A percentile compares a stretch with the other conserved stretches of the same genome.
Conservation (phyloP, 2,329 filamentous ascomycete species). For the Rhinocladiella similis region DNA sequence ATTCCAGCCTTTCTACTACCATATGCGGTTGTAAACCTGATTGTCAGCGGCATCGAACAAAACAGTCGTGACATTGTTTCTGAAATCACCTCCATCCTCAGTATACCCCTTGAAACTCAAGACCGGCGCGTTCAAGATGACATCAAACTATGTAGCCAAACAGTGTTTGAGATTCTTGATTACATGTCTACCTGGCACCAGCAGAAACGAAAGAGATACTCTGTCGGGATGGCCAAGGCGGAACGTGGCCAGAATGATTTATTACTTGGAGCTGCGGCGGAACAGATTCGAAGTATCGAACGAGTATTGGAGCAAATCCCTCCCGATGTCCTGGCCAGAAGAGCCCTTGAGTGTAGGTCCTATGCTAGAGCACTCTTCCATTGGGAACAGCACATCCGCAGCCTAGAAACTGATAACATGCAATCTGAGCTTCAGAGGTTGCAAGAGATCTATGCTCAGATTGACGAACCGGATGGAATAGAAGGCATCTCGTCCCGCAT, state of each 20-base stretch:
- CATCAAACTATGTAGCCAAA: conserved; percentile 85
- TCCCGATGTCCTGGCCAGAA: conserved; percentile 71
- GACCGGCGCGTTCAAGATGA: conserved; percentile 64
- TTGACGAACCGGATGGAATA: conserved; percentile 95
- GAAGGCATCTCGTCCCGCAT: conserved; percentile 91
- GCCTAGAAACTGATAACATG: conserved; percentile 48
- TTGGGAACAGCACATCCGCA: conserved; percentile 84
- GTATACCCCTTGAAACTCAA: conserved; percentile 60
- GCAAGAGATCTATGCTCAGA: conserved; percentile 93
- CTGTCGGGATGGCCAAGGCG: conserved; percentile 7
- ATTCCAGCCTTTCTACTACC: conserved; percentile 88
- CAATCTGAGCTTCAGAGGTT: conserved; percentile 70
- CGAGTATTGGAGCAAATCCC: conserved; percentile 69
- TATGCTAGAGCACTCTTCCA: conserved; percentile 91
- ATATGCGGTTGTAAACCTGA: conserved; percentile 79
- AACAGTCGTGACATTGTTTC: conserved; percentile 64
- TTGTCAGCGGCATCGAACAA: conserved; percentile 68
- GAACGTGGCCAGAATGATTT: conserved; percentile 24
- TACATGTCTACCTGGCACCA: conserved; percentile 91
- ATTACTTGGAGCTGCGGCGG: conserved; percentile 23
- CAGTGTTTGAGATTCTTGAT: conserved; percentile 85
- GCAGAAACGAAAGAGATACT: conserved; percentile 61
- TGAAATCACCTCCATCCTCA: conserved; percentile 75
- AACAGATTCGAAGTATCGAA: conserved; percentile 65
- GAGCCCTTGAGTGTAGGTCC: conserved; percentile 90